Base-by-base conservation (phyloP, 1,284 basidiomycete genomes). In the Leucoagaricus sp. region DNA sequence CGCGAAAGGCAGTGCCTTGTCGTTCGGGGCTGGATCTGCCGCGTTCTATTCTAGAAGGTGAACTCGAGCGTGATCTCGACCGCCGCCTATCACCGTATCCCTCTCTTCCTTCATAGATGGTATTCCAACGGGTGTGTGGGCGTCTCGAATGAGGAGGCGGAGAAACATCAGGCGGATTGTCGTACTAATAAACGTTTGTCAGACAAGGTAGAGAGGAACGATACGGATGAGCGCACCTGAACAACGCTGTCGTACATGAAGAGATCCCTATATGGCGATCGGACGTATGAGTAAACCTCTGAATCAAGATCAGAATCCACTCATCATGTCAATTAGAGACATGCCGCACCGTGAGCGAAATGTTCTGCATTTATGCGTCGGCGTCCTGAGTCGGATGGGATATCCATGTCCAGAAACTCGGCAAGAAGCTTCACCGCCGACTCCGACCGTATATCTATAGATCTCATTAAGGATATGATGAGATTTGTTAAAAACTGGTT, bases 401-500 rank as follows among this genome's bases (percentile, higher is more conserved):
- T 68, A 61, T 89, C 88, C 71, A 91, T 80, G 66, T 95, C 93
- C 34, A 96, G 77, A 70, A 94, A 93, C 63, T 94, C 93, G 10
- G 89, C 78, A 4, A 96, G 76, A 9, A 95, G 73, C 63, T 90
- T 87, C 44, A 95, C 80, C 29, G 92, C 89, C 21, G 87, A 84
- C 69, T 95, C 91, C 9, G 92, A 90, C 42, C 93, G 89, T 57
- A 95, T 89, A 71, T 96, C 93, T 56, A 95, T 84, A 1, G 89
- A 81, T 70, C 92, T 91, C 83, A 95, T 90, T 61, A 96, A 76
- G 1, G 90, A 91, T 55, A 94, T 75, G 19, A 86, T 89, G 72
- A 94, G 92, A 1, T 85, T 89, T 10, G 86, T 89, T 60, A 90
- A 75, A 69, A 89, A 89, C 85, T 88, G n/a, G n/a, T n/a, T n/a